These are phyloP conservation scores for Gypsophila paniculata DNA, from an alignment of 179 eudicot genomes.

Conservation along the genomic window DNA sequence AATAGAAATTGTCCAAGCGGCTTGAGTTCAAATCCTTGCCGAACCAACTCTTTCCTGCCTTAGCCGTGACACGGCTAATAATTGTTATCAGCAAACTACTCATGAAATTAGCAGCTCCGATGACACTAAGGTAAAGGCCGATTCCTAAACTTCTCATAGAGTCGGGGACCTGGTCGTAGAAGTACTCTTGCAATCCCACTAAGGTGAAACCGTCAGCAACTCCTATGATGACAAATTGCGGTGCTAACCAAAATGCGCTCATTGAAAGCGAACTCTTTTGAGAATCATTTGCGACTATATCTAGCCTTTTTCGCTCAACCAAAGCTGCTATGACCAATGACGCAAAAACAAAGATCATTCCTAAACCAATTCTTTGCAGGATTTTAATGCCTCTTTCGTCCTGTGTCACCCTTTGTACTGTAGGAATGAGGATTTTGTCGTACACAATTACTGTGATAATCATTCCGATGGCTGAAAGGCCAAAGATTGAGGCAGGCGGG, in stretches of 20 bases:
- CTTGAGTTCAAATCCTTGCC: constrained; percentile 62
- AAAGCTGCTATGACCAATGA: constrained; percentile 1
- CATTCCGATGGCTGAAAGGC: constrained; percentile 18
- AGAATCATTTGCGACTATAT: background rate
- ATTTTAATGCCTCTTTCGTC: constrained; percentile 13
- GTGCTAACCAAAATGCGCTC: constrained; percentile 17
- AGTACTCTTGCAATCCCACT: constrained; percentile 29
- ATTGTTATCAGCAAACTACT: constrained; percentile 46
- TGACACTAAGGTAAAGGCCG: constrained; percentile 56
- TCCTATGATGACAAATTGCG: constrained; percentile 13
- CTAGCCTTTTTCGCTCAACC: constrained; percentile 15
- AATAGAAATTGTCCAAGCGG: constrained; percentile 59
- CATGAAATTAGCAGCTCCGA: constrained; percentile 53
- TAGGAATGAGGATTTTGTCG: constrained; percentile 9
- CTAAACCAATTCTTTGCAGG: constrained; percentile 15
- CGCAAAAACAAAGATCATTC: constrained; percentile 10
- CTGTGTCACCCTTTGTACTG: constrained; percentile 7
- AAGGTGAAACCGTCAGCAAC: constrained; percentile 9
- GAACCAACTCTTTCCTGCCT: constrained; percentile 49
- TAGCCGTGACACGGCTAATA: constrained; percentile 39
- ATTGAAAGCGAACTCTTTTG: background rate
- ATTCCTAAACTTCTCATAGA: constrained; percentile 79
- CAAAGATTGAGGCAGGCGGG: constrained; percentile 18
- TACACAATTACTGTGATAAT: constrained; percentile 5
- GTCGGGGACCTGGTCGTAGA: constrained; percentile 74